Conservation (phyloP, 2,329 filamentous ascomycete genomes). For the Aspergillus hiratsukae region DNA sequence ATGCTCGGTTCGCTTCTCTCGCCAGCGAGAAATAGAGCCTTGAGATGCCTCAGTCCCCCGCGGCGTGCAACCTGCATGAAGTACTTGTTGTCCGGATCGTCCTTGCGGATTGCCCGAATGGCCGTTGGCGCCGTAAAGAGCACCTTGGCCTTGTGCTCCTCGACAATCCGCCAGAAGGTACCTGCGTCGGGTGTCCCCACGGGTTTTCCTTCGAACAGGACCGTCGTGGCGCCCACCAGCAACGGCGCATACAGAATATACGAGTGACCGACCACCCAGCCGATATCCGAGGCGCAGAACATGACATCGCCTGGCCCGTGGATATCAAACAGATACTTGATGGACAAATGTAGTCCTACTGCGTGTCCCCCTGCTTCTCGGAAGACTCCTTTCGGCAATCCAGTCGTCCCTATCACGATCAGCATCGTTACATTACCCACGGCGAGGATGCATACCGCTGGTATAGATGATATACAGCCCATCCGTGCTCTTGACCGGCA, state of each 20-base stretch:
- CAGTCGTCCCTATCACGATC: conserved; percentile 61
- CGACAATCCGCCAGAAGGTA: conserved; percentile 81
- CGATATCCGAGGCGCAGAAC: conserved; percentile 79
- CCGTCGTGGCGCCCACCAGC: conserved; percentile 75
- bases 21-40: conserved; percentile 78
- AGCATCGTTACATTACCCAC: conserved; percentile 5
- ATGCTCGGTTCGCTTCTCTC: conserved; percentile 87
- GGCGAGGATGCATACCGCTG: conserved; percentile 45
- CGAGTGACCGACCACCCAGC: conserved; percentile 82
- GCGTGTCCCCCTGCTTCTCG: conserved; percentile 82
- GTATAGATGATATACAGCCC: conserved; percentile 90
- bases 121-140: conserved; percentile 87
- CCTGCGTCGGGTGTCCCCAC: conserved; percentile 83
- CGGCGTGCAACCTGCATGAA: conserved; percentile 61
- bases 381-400: conserved; percentile 75
- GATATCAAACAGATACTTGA: conserved; percentile 77
- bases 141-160: conserved; percentile 78
- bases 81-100: conserved; percentile 69
- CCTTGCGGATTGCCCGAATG: conserved; percentile 77
- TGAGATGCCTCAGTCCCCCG: conserved; percentile 67
- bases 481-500: conserved; percentile 73
- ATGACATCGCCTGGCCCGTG: conserved; percentile 79
- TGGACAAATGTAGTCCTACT: conserved; percentile 76
- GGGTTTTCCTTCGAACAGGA: conserved; percentile 92
- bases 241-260: conserved; percentile 90